Conservation (phyloP, 495 filamentous ascomycete genomes). For the Hyaloscypha hepaticicola region DNA sequence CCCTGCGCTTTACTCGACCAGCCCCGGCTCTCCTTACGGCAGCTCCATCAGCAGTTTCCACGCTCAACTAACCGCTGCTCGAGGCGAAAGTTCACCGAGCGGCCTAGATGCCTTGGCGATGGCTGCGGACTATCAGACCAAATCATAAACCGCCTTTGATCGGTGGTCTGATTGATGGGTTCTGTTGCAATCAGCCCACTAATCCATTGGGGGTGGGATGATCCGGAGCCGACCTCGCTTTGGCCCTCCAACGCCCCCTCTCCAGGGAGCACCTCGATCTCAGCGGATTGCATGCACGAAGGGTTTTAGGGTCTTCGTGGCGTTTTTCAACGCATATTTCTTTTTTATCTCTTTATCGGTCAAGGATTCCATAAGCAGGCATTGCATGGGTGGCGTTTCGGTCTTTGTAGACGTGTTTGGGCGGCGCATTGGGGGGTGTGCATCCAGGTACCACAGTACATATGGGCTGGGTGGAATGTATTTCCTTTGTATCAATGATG, state of each 20-base stretch:
- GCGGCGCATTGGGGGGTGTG: not conserved
- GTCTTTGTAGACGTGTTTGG: not conserved
- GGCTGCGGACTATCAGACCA: slow-evolving; percentile 10
- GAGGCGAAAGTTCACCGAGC: not conserved
- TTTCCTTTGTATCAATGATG: not conserved
- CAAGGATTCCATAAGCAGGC: not conserved
- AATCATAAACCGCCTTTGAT: not conserved
- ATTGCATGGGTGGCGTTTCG: slow-evolving; percentile 2
- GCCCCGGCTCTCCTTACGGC: not conserved
- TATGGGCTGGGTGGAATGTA: not conserved
- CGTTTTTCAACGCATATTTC: not conserved
- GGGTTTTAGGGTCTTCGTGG: not conserved
- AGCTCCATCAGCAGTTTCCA: not conserved
- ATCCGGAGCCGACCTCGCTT: not conserved
- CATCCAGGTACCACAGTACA: not conserved
- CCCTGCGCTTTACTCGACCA: slow-evolving; percentile 12
- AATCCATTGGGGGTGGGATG: not conserved
- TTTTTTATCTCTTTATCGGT: not conserved
- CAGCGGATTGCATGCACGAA: not conserved
- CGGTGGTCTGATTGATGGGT: not conserved
- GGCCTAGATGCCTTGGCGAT: slow-evolving; percentile 20
- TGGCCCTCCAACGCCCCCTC: not conserved
- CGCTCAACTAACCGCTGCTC: slow-evolving; percentile 2
- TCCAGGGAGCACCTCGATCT: not conserved
- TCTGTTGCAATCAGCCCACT: not conserved